Conservation (phyloP, 2,329 filamentous ascomycete species). For the Pseudopithomyces chartarum region DNA sequence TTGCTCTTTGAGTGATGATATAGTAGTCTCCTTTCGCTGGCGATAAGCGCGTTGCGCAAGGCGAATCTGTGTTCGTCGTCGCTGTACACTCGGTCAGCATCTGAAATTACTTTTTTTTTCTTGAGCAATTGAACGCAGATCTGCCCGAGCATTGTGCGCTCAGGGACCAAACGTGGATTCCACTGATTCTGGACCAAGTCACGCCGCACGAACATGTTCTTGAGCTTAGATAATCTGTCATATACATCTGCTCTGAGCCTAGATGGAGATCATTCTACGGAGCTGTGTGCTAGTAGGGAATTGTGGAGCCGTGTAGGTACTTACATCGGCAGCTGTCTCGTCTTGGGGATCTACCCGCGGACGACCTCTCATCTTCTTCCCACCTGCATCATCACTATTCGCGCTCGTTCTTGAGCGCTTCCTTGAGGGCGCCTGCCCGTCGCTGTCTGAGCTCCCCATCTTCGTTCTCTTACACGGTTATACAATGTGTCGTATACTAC, state of each 20-base stretch:
- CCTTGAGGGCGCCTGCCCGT: slow-evolving; percentile 30
- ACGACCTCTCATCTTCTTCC: slow-evolving; percentile 68
- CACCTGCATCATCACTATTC: slow-evolving; percentile 31
- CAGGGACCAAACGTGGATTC: neutral
- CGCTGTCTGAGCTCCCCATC: slow-evolving; percentile 41
- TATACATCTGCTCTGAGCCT: neutral
- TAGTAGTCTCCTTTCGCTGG: slow-evolving; percentile 81
- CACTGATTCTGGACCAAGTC: neutral
- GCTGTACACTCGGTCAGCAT: slow-evolving; percentile 52
- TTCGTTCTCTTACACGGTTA: neutral
- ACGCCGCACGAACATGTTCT: neutral
- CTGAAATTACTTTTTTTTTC: neutral
- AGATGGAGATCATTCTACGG: neutral
- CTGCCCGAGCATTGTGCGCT: too few species aligned
- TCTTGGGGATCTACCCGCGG: slow-evolving; percentile 78
- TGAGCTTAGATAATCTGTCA: neutral
- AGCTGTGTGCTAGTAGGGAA: neutral
- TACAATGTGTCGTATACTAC: neutral
- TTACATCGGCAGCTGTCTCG: slow-evolving; percentile 77
- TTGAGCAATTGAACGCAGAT: neutral
- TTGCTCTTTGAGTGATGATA: slow-evolving; percentile 71
- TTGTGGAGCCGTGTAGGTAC: slow-evolving; percentile 43
- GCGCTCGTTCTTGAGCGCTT: slow-evolving; percentile 37
- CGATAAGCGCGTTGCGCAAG: slow-evolving; percentile 85
- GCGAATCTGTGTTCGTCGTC: slow-evolving; percentile 84